phyloP scores from a whole-genome alignment of 2,329 filamentous ascomycete genomes.

The Colletotrichum filicis region DNA sequence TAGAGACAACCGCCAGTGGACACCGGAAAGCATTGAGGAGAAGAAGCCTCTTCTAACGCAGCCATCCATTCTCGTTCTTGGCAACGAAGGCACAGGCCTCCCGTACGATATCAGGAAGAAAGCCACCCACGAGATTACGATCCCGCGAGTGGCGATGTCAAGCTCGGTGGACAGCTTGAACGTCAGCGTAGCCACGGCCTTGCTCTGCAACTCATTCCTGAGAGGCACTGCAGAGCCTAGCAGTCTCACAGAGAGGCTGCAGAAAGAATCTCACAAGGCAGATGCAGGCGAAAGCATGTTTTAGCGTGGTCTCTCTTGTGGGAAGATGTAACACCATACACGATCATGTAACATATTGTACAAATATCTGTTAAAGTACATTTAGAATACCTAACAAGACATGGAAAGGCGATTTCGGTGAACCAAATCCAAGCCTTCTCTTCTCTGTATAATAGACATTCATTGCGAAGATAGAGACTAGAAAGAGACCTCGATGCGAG shows the following conservation, averaged over 20 bases:
- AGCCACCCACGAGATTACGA: constrained; percentile 74
- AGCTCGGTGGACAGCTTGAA: constrained; percentile 88
- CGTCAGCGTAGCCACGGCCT: constrained; percentile 86
- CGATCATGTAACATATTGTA: constrained; percentile 12
- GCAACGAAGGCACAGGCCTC: constrained; percentile 83
- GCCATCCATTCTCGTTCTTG: constrained; percentile 84
- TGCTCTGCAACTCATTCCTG: constrained; percentile 79
- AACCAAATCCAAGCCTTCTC: not conserved
- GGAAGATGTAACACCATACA: constrained; percentile 9
- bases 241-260: constrained; percentile 47
- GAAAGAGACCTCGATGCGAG: not conserved
- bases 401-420: not conserved
- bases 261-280: constrained; percentile 47
- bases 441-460: not conserved
- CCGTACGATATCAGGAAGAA: constrained; percentile 70
- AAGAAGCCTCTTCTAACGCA: constrained; percentile 64
- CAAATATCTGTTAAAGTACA: constrained; percentile 6
- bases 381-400: not conserved
- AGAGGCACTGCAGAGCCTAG: constrained; percentile 44
- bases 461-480: not conserved
- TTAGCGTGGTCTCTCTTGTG: not conserved
- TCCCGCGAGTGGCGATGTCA: constrained; percentile 65
- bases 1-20: constrained; percentile 53
- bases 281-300: constrained; percentile 28
- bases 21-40: constrained; percentile 60